A percentile compares a stretch with the other conserved stretches of the same genome.
Evolutionary conservation across 2,329 filamentous ascomycete species (phyloP).

Genomic region (Alternaria alternata): DNA sequence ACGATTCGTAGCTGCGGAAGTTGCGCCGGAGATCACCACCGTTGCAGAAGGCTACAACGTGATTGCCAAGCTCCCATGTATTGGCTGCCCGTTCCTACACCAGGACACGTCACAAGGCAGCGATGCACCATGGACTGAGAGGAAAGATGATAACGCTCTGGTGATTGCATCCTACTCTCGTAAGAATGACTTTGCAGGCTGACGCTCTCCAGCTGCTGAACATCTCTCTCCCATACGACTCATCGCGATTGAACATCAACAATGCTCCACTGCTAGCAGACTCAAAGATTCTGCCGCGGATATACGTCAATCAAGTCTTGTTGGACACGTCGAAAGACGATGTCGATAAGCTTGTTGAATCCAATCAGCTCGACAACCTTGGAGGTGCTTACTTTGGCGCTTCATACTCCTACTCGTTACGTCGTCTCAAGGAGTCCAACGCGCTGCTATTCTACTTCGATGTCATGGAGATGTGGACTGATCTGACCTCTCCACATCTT

Average conservation of each 20-base stretch:
- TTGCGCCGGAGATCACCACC: conserved; percentile 43
- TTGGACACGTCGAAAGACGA: conserved; percentile 27
- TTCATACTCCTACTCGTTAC: conserved; percentile 40
- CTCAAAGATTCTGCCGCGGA: conserved; percentile 29
- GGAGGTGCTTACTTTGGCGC: conserved; percentile 39
- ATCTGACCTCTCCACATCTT: conserved; percentile 21
- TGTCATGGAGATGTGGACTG: conserved; percentile 33
- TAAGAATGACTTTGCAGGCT: background rate
- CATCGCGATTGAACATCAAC: conserved; percentile 38
- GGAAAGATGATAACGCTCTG: conserved; percentile 39
- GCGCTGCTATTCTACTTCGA: conserved; percentile 43
- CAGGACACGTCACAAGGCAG: conserved; percentile 39
- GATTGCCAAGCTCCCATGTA: conserved; percentile 45
- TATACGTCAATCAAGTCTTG: conserved; percentile 43
- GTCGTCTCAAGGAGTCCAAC: conserved; percentile 21
- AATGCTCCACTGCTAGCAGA: conserved; percentile 29
- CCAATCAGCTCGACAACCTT: conserved; percentile 31
- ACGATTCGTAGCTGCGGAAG: conserved; percentile 17
- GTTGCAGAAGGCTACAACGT: conserved; percentile 42
- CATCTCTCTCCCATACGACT: conserved; percentile 40
- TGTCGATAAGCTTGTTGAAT: conserved; percentile 26
- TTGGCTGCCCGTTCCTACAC: conserved; percentile 44
- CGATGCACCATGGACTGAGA: conserved; percentile 35
- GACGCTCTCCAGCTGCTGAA: conserved; percentile 35
- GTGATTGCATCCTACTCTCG: conserved; percentile 12